Percentiles rank a stretch among this genome's conserved stretches.
Evolutionary conservation across 495 filamentous ascomycete genomes (phyloP).

Genomic region (Aspergillus taichungensis): DNA sequence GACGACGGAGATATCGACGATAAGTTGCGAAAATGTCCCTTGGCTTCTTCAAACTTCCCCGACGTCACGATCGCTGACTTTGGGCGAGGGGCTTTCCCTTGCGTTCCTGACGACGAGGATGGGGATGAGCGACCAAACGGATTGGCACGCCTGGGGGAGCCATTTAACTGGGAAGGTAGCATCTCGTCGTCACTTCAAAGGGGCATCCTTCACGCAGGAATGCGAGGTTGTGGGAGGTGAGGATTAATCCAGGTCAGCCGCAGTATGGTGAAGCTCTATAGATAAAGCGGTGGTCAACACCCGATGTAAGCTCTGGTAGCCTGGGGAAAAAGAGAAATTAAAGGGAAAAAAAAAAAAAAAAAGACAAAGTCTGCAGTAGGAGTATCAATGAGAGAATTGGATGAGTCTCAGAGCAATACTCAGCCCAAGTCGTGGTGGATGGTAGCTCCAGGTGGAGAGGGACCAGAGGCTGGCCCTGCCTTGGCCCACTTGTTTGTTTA

Average conservation of each 20-base stretch:
- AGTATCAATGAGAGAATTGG: no score
- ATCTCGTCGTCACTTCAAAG: slow-evolving; percentile 26
- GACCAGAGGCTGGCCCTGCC: slow-evolving; percentile 5
- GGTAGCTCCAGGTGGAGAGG: background rate
- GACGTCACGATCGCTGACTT: slow-evolving; percentile 65
- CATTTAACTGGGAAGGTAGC: slow-evolving; percentile 39
- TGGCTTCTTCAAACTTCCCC: slow-evolving; percentile 24
- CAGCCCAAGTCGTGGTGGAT: no score
- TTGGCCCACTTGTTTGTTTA: slow-evolving; percentile 33
- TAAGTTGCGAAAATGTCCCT: slow-evolving; percentile 47
- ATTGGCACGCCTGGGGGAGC: slow-evolving; percentile 59
- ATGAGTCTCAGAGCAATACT: no score
- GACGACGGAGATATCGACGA: slow-evolving; percentile 42
- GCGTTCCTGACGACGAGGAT: slow-evolving; percentile 47
- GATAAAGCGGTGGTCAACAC: no score
- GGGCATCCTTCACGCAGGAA: slow-evolving; percentile 21
- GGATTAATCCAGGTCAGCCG: no score
- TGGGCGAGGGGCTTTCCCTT: slow-evolving; percentile 44
- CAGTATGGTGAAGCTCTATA: no score
- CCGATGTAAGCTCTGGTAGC: no score
- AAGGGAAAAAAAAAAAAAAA: no score
- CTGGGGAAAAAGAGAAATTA: no score
- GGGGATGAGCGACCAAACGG: slow-evolving; percentile 62
- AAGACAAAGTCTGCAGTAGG: no score
- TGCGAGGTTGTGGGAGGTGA: slow-evolving; percentile 6